A percentile compares a stretch with the other conserved stretches of the same genome.
These are phyloP conservation scores for Bacidia rubella DNA, from an alignment of 495 filamentous ascomycete species.

Conservation along the genomic window DNA sequence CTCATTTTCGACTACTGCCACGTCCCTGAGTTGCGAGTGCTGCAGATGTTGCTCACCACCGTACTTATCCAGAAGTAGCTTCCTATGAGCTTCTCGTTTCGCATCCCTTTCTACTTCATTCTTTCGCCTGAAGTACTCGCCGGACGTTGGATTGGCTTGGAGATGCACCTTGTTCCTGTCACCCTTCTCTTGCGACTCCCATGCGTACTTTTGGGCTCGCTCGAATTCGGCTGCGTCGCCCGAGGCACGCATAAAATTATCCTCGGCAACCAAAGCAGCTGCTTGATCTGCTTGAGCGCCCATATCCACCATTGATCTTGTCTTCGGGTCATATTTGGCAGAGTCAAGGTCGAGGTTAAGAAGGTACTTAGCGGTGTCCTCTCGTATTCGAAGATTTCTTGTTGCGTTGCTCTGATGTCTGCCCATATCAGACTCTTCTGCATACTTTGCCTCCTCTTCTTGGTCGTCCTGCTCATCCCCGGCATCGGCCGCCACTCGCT, in stretches of 20 bases:
- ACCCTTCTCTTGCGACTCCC: conserved; percentile 79
- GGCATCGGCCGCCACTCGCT: conserved; percentile 18
- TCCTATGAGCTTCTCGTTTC: conserved; percentile 54
- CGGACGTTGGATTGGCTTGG: conserved; percentile 92
- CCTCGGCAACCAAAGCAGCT: conserved; percentile 80
- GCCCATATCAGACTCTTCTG: conserved; percentile 95
- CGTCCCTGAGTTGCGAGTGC: conserved; percentile 45
- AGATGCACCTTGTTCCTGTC: conserved; percentile 67
- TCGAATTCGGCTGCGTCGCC: conserved; percentile 96
- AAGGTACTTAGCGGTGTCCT: conserved; percentile 97
- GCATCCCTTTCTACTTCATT: conserved; percentile 54
- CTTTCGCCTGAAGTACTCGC: conserved; percentile 69
- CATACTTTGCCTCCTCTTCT: conserved; percentile 63
- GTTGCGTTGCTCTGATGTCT: conserved; percentile 80
- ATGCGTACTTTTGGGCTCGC: conserved; percentile 74
- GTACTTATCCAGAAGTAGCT: conserved; percentile 71
- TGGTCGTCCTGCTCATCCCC: conserved; percentile 21
- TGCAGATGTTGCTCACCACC: conserved; percentile 57
- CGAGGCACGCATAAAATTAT: conserved; percentile 79
- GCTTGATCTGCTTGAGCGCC: conserved; percentile 75
- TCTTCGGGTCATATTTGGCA: conserved; percentile 97
- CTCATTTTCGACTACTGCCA: conserved; percentile 66
- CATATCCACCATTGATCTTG: conserved; percentile 80
- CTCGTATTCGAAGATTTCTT: conserved; percentile 76
- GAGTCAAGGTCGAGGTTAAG: conserved; percentile 91